phyloP scores from a whole-genome alignment of 1,139 yeast species.

The Zygoascus meyerae region DNA sequence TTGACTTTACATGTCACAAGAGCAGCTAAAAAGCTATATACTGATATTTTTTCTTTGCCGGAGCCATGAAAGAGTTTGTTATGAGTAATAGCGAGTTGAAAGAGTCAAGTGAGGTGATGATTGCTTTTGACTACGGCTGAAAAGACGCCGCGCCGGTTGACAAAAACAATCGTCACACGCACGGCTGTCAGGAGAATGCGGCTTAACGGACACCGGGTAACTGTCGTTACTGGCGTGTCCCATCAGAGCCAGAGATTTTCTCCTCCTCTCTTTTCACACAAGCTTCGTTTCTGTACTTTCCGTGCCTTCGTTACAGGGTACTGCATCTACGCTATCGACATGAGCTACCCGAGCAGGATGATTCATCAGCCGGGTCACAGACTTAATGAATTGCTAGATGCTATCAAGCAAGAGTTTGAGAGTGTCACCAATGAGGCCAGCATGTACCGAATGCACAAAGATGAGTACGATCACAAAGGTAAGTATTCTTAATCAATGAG shows the following conservation, averaged over 20 bases:
- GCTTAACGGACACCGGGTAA: background rate
- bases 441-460: constrained; percentile 82
- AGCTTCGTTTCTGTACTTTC: background rate
- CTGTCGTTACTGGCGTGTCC: background rate
- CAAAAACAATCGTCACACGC: background rate
- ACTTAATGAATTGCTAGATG: constrained; percentile 77
- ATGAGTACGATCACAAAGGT: constrained; percentile 81
- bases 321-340: constrained; percentile 8
- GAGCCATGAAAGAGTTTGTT: too few relatives aligned
- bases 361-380: constrained; percentile 30
- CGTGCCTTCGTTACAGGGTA: background rate
- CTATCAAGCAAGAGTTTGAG: constrained; percentile 88
- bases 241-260: constrained; percentile 2
- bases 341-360: constrained; percentile 26
- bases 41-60: too few relatives aligned
- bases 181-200: constrained; percentile 9
- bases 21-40: too few relatives aligned
- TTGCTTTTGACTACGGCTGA: too few relatives aligned
- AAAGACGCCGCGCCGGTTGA: too few relatives aligned
- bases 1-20: too few relatives aligned
- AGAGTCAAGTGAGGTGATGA: too few relatives aligned
- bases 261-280: constrained; percentile 1
- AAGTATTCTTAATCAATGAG: constrained; percentile 15
- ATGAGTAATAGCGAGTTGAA: too few relatives aligned
- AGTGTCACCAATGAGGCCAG: constrained; percentile 82